Conservation (phyloP, 2,329 filamentous ascomycete species). For the Aspergillus spinulosporus region DNA sequence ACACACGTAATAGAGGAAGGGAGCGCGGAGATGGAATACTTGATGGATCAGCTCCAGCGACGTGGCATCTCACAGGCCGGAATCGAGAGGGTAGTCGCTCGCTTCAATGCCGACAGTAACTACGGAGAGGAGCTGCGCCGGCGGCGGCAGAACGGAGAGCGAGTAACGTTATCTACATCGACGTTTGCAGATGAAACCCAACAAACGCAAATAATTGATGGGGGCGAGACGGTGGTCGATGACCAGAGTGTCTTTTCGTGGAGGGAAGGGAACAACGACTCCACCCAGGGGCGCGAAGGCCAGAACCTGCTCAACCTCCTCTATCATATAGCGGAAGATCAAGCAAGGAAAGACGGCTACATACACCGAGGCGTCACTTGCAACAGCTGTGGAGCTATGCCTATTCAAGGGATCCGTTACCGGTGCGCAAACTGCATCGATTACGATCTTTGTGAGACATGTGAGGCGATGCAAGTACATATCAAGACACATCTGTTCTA, state of each 20-base stretch:
- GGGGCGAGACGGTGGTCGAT: conserved; percentile 40
- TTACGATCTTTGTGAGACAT: conserved; percentile 92
- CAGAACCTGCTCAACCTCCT: conserved; percentile 82
- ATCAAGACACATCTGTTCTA: conserved; percentile 94
- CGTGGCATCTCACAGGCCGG: conserved; percentile 42
- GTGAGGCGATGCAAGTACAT: conserved; percentile 72
- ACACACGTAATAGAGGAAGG: conserved; percentile 36
- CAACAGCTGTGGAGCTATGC: conserved; percentile 81
- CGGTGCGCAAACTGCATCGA: conserved; percentile 94
- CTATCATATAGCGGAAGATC: conserved; percentile 91
- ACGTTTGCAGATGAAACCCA: conserved; percentile 33
- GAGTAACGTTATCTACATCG: conserved; percentile 38
- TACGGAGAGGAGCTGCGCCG: conserved; percentile 43
- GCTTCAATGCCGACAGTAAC: conserved; percentile 42
- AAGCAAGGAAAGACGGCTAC: conserved; percentile 82
- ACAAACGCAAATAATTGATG: conserved; percentile 31
- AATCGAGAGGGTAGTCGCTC: conserved; percentile 38
- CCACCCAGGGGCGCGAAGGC: conserved; percentile 52
- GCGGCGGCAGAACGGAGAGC: conserved; percentile 41
- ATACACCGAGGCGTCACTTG: conserved; percentile 91
- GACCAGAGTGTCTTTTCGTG: conserved; percentile 49
- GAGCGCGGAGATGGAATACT: conserved; percentile 38
- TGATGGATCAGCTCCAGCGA: conserved; percentile 40
- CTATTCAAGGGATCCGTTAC: conserved; percentile 89
- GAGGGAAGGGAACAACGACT: conserved; percentile 46